Base-by-base conservation (phyloP, 192 early-diverging fungal species). In the Backusella circina region DNA sequence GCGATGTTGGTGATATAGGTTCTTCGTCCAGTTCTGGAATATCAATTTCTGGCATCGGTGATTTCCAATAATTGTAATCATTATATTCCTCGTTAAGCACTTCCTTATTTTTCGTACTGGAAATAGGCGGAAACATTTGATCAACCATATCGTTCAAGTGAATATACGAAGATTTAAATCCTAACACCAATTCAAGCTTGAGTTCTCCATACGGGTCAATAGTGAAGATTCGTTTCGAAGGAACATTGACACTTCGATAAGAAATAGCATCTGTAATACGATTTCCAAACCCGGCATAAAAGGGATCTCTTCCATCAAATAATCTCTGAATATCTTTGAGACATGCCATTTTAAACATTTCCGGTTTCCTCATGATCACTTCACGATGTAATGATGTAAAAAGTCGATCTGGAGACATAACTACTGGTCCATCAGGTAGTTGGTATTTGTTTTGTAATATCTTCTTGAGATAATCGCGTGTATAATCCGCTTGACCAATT, bases 251-350 rank as follows among this genome's bases (percentile, higher is more conserved):
- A 75, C 89, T 92, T 54, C 95, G 91, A 77, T 99, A 99, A 1
- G 95, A 95, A 38, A 98, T 88, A 31, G 97, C 96, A 66, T 84
- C 87, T 23, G 96, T 98, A 67, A 97, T 96, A n/a, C 97, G 87
- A 80, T 99, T 98, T 36, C 96, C 96, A 76, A 97, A 99, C 0
- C 98, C 98, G 3, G 97, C 98, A 80, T 95, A 97, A 75, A 99
- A 99, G 6, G 96, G 96, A 65, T 87, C 91, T 15, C 79, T 75
- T 51, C 92, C 92, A 21, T 88, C 93, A 88, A 95, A 99, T 39
- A 99, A 79, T 37, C 91, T 85, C 78, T 93, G 89, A 65, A 99
- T 95, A 80, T 98, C 96, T 32, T 93, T 88, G 37, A 99, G 84
- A 84, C 95, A 97, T 1, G 93, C 91, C 88, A 99, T 98, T 80